phyloP scores from a whole-genome alignment of 345 rosid species.

The Psidium friedrichsthalianum region DNA sequence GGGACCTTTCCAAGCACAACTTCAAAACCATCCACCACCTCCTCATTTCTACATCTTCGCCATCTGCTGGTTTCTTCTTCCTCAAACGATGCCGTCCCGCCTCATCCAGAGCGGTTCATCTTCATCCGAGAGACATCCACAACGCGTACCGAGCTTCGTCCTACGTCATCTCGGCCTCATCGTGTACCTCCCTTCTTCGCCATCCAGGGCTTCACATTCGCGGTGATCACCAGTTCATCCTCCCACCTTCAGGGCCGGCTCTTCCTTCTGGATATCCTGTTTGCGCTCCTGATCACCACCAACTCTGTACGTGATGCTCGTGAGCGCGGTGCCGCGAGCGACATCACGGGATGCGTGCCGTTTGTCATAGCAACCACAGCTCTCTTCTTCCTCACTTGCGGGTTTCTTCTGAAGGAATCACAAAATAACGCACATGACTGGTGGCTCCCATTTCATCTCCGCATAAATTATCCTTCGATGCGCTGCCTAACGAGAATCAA shows the following conservation, averaged over 20 bases:
- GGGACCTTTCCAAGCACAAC: conserved; percentile 3
- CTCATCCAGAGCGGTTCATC: too few relatives aligned
- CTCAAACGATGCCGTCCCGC: conserved; percentile 61
- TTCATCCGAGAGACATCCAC: conserved; percentile 61
- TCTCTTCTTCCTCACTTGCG: conserved; percentile 55
- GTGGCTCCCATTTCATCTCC: conserved; percentile 56
- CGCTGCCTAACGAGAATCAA: conserved; percentile 37
- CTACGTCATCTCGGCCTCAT: conserved; percentile 40
- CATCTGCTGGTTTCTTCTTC: conserved; percentile 56
- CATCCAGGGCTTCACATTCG: conserved; percentile 48
- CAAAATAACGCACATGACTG: too few relatives aligned
- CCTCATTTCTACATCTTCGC: conserved; percentile 56
- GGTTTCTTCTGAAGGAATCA: conserved; percentile 36
- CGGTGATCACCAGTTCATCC: conserved; percentile 21
- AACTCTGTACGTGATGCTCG: conserved; percentile 62
- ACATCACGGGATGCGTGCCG: conserved; percentile 52
- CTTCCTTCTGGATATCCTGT: conserved; percentile 44
- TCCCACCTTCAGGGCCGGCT: conserved; percentile 26
- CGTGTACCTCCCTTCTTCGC: conserved; percentile 56
- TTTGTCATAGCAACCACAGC: conserved; percentile 61
- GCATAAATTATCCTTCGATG: conserved; percentile 71
- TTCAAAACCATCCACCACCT: conserved; percentile 32
- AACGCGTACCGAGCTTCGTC: conserved; percentile 63
- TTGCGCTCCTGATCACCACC: conserved; percentile 43
- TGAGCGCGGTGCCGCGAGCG: conserved; percentile 61